Percentiles rank a stretch among this genome's conserved stretches.
Conservation (phyloP, 306 rosid genomes). For the Abrus pulchellus region DNA sequence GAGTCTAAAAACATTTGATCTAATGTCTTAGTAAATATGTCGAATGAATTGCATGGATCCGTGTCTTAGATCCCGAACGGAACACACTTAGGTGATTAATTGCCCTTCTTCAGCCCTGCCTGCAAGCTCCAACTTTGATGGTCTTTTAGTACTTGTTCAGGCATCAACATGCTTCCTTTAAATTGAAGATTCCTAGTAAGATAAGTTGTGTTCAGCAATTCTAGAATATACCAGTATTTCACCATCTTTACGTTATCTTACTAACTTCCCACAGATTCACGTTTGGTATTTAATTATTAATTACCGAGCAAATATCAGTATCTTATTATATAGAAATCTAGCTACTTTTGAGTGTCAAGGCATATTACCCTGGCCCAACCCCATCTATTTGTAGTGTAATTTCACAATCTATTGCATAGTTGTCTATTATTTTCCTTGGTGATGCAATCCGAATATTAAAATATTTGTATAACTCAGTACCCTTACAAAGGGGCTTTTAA, state of each 20-base stretch:
- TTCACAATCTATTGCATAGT: neutral
- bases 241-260: neutral
- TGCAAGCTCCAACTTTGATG: neutral
- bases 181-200: neutral
- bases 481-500: conserved; percentile 35
- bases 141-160: too few species aligned
- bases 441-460: neutral
- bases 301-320: neutral
- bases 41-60: neutral
- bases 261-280: neutral
- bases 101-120: neutral
- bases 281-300: neutral
- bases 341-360: neutral
- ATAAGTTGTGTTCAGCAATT: neutral
- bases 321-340: neutral
- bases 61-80: neutral
- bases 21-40: neutral
- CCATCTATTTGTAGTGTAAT: neutral
- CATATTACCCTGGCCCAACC: neutral
- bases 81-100: neutral
- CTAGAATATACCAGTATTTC: neutral
- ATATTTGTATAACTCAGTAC: conserved; percentile 8
- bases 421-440: neutral
- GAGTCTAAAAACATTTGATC: neutral
- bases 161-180: too few species aligned